Base-by-base conservation (phyloP, 805 yeast species). In the Saturnispora kantuleensis region DNA sequence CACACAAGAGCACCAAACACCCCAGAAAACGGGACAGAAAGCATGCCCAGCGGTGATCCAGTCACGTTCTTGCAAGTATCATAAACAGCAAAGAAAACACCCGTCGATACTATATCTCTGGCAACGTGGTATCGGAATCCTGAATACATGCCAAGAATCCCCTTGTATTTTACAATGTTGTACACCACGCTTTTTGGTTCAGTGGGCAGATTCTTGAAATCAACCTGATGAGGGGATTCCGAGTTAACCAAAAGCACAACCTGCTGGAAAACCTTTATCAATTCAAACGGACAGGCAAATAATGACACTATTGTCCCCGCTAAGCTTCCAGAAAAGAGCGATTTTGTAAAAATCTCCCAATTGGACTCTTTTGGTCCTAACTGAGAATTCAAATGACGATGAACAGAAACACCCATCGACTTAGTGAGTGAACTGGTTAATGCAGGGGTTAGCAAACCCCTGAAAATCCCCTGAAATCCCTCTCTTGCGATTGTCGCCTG, bases 281-380 rank as follows among this genome's bases (percentile, higher is more conserved):
- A 76, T 60, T 86, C 96, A 57, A 86, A 85, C 1, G 96, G 96
- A 52, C 90, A 81, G 3, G 87, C 83, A 58, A 79, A 75, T 5
- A 71, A 31, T 3, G 86, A 71, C 11, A 83, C 77, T 2, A 70
- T 62, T 6, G 74, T 74, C 5, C 95, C 96, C 0, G 93, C 77
- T 0, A 76, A 48, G 4, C 74, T 64, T 3, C 95, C 95, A 0
- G 89, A 69, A 1, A 67, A 36, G 42, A 77, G 68, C 47, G 67
- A 54, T 49, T 70, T 49, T 53, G 84, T 70, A 46, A 75, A 52
- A 4, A 62, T 7, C 15, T 57, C 55, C n/a, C 34, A 41, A 31
- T 52, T 49, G 18, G 51, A 37, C 9, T 51, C 46, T 10, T 34
- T 18, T n/a, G 15, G 26, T 4, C 31, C 10, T 13, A 59, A 62